Conservation (phyloP, 2,329 filamentous ascomycete species). For the Helotiales sp. region DNA sequence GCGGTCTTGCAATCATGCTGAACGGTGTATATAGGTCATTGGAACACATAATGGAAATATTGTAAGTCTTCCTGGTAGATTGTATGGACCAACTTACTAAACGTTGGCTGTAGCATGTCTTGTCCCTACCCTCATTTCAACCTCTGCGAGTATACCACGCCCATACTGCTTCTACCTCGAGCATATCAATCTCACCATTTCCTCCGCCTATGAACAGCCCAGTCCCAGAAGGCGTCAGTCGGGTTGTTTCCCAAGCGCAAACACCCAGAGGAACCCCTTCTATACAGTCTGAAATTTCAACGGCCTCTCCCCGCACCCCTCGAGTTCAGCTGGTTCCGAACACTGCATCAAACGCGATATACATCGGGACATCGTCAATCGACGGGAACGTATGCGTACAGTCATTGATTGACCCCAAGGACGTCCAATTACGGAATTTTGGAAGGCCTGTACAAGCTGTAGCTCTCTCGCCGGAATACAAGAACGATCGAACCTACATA, state of each 20-base stretch:
- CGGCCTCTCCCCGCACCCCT: slow-evolving; percentile 56
- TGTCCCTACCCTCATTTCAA: slow-evolving; percentile 82
- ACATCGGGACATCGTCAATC: slow-evolving; percentile 91
- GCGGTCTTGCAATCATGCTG: slow-evolving; percentile 36
- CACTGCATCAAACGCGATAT: slow-evolving; percentile 86
- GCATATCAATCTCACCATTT: slow-evolving; percentile 87
- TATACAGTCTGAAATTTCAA: slow-evolving; percentile 52
- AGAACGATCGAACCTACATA: slow-evolving; percentile 83
- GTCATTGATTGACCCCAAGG: slow-evolving; percentile 83
- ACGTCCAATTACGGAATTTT: slow-evolving; percentile 92
- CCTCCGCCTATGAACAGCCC: slow-evolving; percentile 61
- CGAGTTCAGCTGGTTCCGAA: slow-evolving; percentile 65
- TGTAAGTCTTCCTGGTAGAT: slow-evolving; percentile 58
- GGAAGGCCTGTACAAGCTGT: slow-evolving; percentile 90
- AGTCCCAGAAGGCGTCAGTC: slow-evolving; percentile 46
- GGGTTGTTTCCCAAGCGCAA: slow-evolving; percentile 41
- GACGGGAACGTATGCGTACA: slow-evolving; percentile 95
- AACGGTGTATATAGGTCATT: slow-evolving; percentile 66
- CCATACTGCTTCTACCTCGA: slow-evolving; percentile 89
- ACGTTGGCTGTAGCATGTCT: slow-evolving; percentile 68
- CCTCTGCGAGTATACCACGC: slow-evolving; percentile 86
- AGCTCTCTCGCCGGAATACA: slow-evolving; percentile 93
- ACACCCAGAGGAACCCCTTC: slow-evolving; percentile 46
- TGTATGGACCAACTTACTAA: slow-evolving; percentile 36
- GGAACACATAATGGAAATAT: slow-evolving; percentile 98